These are phyloP conservation scores for Acmispon strigosus DNA, from an alignment of 306 rosid genomes.

Conservation along the genomic window DNA sequence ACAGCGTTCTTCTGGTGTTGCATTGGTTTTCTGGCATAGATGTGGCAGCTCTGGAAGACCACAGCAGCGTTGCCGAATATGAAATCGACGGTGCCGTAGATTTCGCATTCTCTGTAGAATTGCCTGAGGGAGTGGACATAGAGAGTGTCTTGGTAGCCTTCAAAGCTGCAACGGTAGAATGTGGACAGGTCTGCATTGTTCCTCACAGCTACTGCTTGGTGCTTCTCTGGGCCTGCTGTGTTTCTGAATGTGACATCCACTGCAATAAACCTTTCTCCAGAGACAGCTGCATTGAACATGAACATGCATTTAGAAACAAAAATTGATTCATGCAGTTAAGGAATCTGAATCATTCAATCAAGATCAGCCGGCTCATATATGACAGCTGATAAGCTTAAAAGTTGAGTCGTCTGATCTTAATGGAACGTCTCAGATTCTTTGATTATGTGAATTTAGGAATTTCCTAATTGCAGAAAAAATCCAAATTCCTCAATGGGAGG, in stretches of 20 bases:
- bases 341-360: no score
- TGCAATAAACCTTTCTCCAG: constrained; percentile 63
- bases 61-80: constrained; percentile 83
- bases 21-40: constrained; percentile 55
- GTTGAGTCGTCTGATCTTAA: no score
- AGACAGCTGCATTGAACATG: constrained; percentile 44
- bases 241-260: constrained; percentile 70
- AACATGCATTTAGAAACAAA: no score
- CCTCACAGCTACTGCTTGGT: constrained; percentile 80
- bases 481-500: no score
- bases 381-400: no score
- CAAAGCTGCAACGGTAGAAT: constrained; percentile 77
- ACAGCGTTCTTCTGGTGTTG: constrained; percentile 39
- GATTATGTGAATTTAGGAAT: no score
- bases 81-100: constrained; percentile 73
- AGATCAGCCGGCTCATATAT: no score
- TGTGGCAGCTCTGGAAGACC: constrained; percentile 60
- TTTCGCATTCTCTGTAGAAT: constrained; percentile 66
- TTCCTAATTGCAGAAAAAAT: no score
- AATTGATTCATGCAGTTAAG: no score
- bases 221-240: constrained; percentile 73
- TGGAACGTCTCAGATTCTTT: no score
- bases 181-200: constrained; percentile 72
- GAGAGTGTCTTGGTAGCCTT: constrained; percentile 88
- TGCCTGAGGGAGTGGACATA: constrained; percentile 71